These are phyloP conservation scores for Russula vinacea DNA, from an alignment of 768 basidiomycete species.

Conservation along the genomic window DNA sequence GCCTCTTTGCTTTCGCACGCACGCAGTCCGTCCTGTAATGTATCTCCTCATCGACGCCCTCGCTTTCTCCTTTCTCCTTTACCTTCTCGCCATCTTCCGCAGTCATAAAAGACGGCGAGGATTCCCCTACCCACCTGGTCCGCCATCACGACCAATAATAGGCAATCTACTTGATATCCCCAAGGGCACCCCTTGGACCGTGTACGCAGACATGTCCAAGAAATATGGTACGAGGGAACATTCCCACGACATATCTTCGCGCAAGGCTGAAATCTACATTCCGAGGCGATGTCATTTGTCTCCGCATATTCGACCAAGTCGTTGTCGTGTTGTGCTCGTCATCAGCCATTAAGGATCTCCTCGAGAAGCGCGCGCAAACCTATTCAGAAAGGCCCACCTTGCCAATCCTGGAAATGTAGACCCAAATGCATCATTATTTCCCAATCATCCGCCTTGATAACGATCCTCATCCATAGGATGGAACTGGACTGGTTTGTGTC, in stretches of 20 bases:
- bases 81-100: neutral
- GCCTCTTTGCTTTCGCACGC: too few species aligned
- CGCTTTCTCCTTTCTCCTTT: neutral
- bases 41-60: neutral
- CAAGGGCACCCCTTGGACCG: neutral
- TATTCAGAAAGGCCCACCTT: constrained; percentile 20
- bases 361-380: constrained; percentile 51
- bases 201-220: constrained; percentile 7
- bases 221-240: neutral
- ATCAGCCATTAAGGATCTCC: constrained; percentile 45
- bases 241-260: neutral
- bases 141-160: constrained; percentile 3
- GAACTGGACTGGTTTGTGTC: neutral
- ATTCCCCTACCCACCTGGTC: constrained; percentile 13
- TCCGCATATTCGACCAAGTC: constrained; percentile 44
- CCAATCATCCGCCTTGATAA: too few species aligned
- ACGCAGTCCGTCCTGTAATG: neutral
- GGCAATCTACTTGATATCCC: constrained; percentile 11
- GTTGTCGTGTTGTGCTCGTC: constrained; percentile 50
- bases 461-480: neutral
- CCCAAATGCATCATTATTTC: neutral
- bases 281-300: constrained; percentile 6
- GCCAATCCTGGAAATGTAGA: constrained; percentile 13
- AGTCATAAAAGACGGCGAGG: constrained; percentile 6
- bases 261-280: neutral